Base-by-base conservation (phyloP, 345 rosid species). In the Sonneratia alba region DNA sequence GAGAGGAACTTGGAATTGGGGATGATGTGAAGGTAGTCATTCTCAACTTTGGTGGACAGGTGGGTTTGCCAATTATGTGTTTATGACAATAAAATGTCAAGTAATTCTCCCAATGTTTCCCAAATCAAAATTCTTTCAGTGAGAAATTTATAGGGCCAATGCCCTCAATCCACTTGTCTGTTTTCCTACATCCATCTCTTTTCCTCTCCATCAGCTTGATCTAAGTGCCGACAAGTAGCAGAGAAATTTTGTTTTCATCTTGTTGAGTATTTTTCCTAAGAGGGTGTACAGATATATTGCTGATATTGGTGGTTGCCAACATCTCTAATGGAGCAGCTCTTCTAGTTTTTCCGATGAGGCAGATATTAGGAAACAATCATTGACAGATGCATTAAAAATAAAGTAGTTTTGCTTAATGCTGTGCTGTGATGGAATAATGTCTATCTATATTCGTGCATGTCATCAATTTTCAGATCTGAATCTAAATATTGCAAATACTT, bases 41-140 rank as follows among this genome's bases (percentile, higher is more conserved):
- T 73, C 96, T 95, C 78, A 95, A 95, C 79, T 95, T 95, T 73
- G 99, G 99, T 49, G 99, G 99, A 78, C 99, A 95, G 97, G 99
- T 90, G 73, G 79, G 79, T 18, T 74, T 43, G 9, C 36, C 8
- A 68, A 19, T 24, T 22, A 18, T 42, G n/a, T 62, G 18, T 32
- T 62, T 62, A n/a, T 27, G 66, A 62, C 15, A 3, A 62, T 62
- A n/a, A 24, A 62, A 13, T 24, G 4, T 62, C 3, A 6, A n/a
- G 10, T 21, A 18, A 19, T 18, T 53, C 22, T 53, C 63, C 66
- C 10, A 10, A 27, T 24, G 16, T 10, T 62, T 62, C 3, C 65
- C 13, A 61, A 62, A 11, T 27, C 38, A 32, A 34, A 59, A 18
- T 7, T n/a, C 14, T 34, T 62, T 62, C 18, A 27, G 19, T 12